A percentile compares a stretch with the other conserved stretches of the same genome.
These are phyloP conservation scores for Aureobasidium sp. DNA, from an alignment of 2,329 filamentous ascomycete genomes.

Conservation along the genomic window DNA sequence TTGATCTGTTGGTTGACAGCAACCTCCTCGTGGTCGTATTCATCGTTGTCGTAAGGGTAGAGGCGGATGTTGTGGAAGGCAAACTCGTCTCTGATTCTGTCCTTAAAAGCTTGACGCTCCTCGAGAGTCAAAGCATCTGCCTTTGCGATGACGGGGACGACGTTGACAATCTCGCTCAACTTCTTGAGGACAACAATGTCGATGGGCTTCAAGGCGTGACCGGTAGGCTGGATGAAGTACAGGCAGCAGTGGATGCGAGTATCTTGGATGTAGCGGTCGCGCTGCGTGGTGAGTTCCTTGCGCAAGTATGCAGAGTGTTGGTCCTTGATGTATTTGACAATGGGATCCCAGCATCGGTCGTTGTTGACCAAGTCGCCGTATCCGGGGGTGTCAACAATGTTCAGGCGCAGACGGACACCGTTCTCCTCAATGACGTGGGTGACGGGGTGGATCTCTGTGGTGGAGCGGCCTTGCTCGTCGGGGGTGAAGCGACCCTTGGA, in stretches of 20 bases:
- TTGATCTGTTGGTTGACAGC: conserved; percentile 93
- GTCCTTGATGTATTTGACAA: conserved; percentile 99
- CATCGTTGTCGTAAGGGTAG: conserved; percentile 99
- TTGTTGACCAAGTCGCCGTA: conserved; percentile 99
- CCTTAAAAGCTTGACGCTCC: conserved; percentile 94
- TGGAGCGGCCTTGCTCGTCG: conserved; percentile 87
- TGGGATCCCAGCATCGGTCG: conserved; percentile 99
- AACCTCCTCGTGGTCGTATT: conserved; percentile 95
- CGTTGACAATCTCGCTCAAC: conserved; percentile 97
- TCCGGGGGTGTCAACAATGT: conserved; percentile 97
- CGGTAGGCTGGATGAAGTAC: conserved; percentile 98
- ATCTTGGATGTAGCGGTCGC: conserved; percentile 98
- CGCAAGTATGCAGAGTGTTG: conserved; percentile 98
- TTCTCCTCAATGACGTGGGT: conserved; percentile 99
- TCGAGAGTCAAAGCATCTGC: conserved; percentile 92
- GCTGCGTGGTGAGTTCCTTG: conserved; percentile 98
- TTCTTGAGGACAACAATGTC: conserved; percentile 99
- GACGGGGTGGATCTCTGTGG: conserved; percentile 95
- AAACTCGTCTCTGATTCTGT: conserved; percentile 98
- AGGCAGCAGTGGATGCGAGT: conserved; percentile 98
- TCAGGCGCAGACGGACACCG: conserved; percentile 90
- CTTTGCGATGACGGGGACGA: conserved; percentile 98
- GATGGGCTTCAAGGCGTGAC: conserved; percentile 97
- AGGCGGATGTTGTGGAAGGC: conserved; percentile 99
- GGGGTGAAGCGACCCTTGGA: conserved; percentile 92